Evolutionary conservation across 345 rosid genomes (phyloP).

Genomic region (Microcos paniculata): DNA sequence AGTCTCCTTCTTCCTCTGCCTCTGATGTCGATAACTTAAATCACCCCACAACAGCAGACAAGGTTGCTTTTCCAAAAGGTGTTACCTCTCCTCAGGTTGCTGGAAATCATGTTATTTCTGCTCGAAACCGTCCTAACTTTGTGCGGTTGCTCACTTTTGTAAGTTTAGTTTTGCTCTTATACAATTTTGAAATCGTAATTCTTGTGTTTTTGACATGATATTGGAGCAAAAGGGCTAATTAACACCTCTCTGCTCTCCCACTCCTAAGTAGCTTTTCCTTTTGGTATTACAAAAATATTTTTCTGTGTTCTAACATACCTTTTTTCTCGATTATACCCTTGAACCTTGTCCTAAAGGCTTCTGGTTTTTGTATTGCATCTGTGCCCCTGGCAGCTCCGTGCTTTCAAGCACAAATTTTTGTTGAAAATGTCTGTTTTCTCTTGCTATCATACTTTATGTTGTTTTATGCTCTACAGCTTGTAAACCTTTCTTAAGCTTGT

Average conservation of each 20-base stretch:
- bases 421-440: not conserved
- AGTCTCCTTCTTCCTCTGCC: conserved; percentile 98
- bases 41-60: conserved; percentile 65
- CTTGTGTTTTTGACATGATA: not conserved
- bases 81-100: conserved; percentile 72
- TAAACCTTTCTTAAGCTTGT: not conserved
- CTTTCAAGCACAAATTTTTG: not conserved
- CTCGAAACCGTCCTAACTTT: conserved; percentile 58
- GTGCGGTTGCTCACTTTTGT: conserved; percentile 72
- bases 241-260: too few species aligned
- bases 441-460: not conserved
- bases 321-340: not conserved
- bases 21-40: conserved; percentile 93
- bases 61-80: conserved; percentile 60
- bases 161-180: conserved; percentile 39
- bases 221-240: not conserved
- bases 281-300: not conserved
- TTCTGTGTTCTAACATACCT: not conserved
- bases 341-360: not conserved
- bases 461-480: not conserved
- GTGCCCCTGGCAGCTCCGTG: not conserved
- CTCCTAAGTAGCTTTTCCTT: not conserved
- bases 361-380: not conserved
- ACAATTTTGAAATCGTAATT: not conserved
- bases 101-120: conserved; percentile 67